These are phyloP conservation scores for Colletotrichum liaoningense DNA, from an alignment of 2,329 filamentous ascomycete genomes.

Conservation along the genomic window DNA sequence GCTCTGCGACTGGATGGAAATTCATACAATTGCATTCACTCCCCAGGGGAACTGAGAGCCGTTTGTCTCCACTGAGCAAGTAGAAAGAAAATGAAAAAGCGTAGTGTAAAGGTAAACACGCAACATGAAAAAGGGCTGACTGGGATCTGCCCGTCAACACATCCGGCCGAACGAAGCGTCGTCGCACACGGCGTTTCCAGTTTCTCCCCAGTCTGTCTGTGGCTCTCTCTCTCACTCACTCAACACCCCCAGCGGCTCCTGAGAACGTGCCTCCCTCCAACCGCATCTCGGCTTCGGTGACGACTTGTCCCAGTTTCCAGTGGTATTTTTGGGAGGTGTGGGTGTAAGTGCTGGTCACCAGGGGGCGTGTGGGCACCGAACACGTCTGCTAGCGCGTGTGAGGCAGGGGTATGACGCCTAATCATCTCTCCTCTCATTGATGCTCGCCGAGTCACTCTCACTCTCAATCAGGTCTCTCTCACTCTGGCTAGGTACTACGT, in stretches of 20 bases:
- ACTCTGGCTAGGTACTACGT: neutral
- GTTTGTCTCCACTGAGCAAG: neutral
- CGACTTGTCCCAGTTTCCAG: neutral
- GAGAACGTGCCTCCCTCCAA: neutral
- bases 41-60: neutral
- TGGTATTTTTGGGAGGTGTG: slow-evolving; percentile 20
- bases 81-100: neutral
- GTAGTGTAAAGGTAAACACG: neutral
- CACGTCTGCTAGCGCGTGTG: slow-evolving; percentile 31
- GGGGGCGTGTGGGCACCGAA: slow-evolving; percentile 26
- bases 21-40: neutral
- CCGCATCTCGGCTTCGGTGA: slow-evolving; percentile 20
- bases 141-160: slow-evolving; percentile 14
- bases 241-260: too few species aligned
- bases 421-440: slow-evolving; percentile 2
- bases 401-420: slow-evolving; percentile 1
- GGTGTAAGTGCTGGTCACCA: neutral
- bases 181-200: slow-evolving; percentile 27
- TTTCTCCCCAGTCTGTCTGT: neutral
- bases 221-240: neutral
- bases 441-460: slow-evolving; percentile 1
- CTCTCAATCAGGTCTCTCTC: neutral
- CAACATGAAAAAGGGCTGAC: neutral
- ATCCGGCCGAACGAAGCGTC: neutral
- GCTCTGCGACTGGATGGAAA: neutral